Conservation (phyloP, 1,284 basidiomycete genomes). For the Rhodotorula sp. region DNA sequence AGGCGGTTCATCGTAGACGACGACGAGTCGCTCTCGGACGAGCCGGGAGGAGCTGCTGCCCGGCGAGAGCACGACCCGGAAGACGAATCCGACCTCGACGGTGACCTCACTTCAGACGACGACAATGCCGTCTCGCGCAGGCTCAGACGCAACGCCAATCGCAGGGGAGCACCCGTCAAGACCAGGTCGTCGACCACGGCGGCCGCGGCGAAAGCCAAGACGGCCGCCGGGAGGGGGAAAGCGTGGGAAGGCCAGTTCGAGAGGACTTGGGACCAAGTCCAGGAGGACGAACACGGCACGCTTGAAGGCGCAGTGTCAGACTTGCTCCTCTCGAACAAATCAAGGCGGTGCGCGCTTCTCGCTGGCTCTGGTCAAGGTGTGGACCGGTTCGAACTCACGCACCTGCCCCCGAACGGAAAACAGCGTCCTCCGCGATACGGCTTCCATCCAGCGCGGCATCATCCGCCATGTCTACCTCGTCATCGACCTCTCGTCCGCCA, state of each 20-base stretch:
- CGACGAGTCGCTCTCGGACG: slow-evolving; percentile 9
- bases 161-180: background rate
- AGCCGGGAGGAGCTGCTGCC: slow-evolving; percentile 23
- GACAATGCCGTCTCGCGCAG: background rate
- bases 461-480: slow-evolving; percentile 91
- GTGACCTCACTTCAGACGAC: slow-evolving; percentile 12
- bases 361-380: too few relatives aligned
- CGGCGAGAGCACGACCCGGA: slow-evolving; percentile 3
- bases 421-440: slow-evolving; percentile 64
- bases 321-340: slow-evolving; percentile 76
- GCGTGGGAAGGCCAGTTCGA: slow-evolving; percentile 96
- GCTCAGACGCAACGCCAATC: background rate
- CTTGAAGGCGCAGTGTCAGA: slow-evolving; percentile 85
- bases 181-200: background rate
- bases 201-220: background rate
- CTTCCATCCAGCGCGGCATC: slow-evolving; percentile 88
- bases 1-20: slow-evolving; percentile 13
- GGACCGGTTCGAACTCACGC: too few relatives aligned
- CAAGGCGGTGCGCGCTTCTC: slow-evolving; percentile 63
- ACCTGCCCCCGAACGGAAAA: background rate
- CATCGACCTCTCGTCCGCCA: slow-evolving; percentile 83
- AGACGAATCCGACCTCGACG: slow-evolving; percentile 21
- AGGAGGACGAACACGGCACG: slow-evolving; percentile 91
- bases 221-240: slow-evolving; percentile 53
- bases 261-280: slow-evolving; percentile 92